A percentile compares a stretch with the other conserved stretches of the same genome.
Evolutionary conservation across 441 rosid species (phyloP).

Genomic region (Geranium incanum): DNA sequence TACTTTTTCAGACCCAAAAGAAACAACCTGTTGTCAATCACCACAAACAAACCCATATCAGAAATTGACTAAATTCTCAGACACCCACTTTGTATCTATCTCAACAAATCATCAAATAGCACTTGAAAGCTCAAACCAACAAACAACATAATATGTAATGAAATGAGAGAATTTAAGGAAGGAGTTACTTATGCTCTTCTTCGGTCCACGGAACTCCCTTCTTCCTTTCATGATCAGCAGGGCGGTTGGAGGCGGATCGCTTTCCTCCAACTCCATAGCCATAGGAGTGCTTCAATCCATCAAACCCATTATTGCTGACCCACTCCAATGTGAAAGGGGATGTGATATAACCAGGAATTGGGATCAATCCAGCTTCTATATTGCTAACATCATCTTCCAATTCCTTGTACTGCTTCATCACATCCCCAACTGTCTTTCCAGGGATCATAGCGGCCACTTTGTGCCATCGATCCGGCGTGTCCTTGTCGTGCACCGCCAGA

Average conservation of each 20-base stretch:
- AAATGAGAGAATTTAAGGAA: neutral
- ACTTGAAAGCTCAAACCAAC: neutral
- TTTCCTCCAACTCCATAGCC: slow-evolving; percentile 39
- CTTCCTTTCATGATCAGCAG: slow-evolving; percentile 53
- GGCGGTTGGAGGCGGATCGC: slow-evolving; percentile 42
- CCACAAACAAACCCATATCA: slow-evolving; percentile 7
- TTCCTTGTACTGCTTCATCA: slow-evolving; percentile 51
- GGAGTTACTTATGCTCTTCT: slow-evolving; percentile 63
- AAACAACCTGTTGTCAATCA: slow-evolving; percentile 35
- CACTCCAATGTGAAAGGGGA: slow-evolving; percentile 54
- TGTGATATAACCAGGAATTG: slow-evolving; percentile 47
- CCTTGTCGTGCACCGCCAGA: slow-evolving; percentile 49
- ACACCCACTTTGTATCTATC: neutral
- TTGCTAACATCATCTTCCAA: slow-evolving; percentile 57
- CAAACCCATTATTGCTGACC: slow-evolving; percentile 33
- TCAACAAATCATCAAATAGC: neutral
- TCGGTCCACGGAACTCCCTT: slow-evolving; percentile 62
- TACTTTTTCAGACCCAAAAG: slow-evolving; percentile 66
- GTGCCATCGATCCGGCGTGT: slow-evolving; percentile 61
- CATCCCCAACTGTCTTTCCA: slow-evolving; percentile 59
- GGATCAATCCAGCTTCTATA: slow-evolving; percentile 62
- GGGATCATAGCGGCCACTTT: slow-evolving; percentile 58
- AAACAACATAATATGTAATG: neutral
- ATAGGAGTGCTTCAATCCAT: slow-evolving; percentile 45
- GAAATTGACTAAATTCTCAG: neutral